Base-by-base conservation (phyloP, 1,284 basidiomycete genomes). In the Somion occarium region DNA sequence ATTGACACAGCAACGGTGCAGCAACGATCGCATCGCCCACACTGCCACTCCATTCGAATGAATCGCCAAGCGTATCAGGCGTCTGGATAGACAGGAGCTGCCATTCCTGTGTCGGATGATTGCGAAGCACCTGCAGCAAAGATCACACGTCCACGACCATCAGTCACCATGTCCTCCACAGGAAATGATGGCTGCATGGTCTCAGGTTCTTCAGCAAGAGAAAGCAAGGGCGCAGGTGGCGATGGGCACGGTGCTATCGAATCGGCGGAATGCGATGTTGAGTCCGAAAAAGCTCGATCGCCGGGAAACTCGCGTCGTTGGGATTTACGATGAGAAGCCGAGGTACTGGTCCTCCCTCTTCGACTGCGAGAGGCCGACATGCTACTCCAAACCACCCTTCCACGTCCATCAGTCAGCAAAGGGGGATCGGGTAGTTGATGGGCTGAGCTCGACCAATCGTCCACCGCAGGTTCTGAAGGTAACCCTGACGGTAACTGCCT, bases 311-410 rank as follows among this genome's bases (percentile, higher is more conserved):
- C 30, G 30, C 30, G 30, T 34, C 30, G 30, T 7, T 34, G 7
- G 7, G 30, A 7, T 15, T 34, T 34, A 7, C 15, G 30, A 7
- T 34, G 7, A 34, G 15, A n/a, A n/a, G n/a, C n/a, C n/a, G n/a
- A n/a, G n/a, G n/a, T n/a, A 34, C 30, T 7, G 15, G 34, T 5
- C 23, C 53, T 47, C 3, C 39, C 46, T 20, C 42, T 43, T 5
- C 50, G 44, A 12, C 15, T 27, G 4, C 57, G 54, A 3, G 57
- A 53, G 9, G 56, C 50, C 9, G 61, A 49, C 38, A 55, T 57
- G 43, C 57, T 66, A 50, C 78, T 83, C 82, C 83, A 83, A 15
- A 85, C 80, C 22, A 77, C 75, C 22, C 76, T 68, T 15, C 76
- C 75, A 20, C 75, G 72, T 0, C 75, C 75, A 54, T 77, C 75